Percentiles rank a stretch among this genome's conserved stretches.
Evolutionary conservation across 1,139 yeast species (phyloP).

Genomic region (Hemisphaericaspora subhashii): DNA sequence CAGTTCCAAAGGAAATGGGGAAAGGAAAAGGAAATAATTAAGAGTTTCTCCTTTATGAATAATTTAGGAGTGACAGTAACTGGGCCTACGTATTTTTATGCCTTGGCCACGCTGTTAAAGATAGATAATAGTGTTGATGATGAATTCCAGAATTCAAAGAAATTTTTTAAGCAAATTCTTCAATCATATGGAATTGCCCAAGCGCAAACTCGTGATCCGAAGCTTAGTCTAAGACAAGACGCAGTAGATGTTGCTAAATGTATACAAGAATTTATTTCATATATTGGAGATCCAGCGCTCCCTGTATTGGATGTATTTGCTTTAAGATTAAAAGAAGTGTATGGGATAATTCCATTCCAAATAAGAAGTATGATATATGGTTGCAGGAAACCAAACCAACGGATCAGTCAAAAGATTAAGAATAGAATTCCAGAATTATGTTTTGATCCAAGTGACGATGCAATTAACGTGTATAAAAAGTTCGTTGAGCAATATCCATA

Average conservation of each 20-base stretch:
- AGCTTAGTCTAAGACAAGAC: background rate
- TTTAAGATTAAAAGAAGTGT: background rate
- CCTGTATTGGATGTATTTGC: background rate
- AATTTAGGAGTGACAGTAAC: too few relatives aligned
- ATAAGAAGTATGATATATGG: background rate
- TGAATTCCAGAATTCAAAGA: constrained; percentile 5
- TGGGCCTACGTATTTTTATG: too few relatives aligned
- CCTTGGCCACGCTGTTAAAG: too few relatives aligned
- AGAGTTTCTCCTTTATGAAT: too few relatives aligned
- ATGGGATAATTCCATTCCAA: constrained; percentile 2
- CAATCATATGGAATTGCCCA: constrained; percentile 6
- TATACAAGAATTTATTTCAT: background rate
- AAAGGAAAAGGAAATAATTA: too few relatives aligned
- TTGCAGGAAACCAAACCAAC: background rate
- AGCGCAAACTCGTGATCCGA: background rate
- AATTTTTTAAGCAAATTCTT: constrained; percentile 5
- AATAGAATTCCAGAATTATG: background rate
- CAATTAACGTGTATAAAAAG: background rate
- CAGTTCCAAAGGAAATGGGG: too few relatives aligned
- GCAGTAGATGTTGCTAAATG: background rate
- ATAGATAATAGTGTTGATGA: constrained; percentile 2
- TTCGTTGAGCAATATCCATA: constrained; percentile 5
- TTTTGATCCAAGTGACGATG: background rate
- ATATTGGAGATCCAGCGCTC: background rate
- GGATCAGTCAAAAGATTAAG: too few relatives aligned